Evolutionary conservation across 805 yeast species (phyloP), one percentile per base, ranked within the genome.

Genomic region (Schwanniomyces yamadae): DNA sequence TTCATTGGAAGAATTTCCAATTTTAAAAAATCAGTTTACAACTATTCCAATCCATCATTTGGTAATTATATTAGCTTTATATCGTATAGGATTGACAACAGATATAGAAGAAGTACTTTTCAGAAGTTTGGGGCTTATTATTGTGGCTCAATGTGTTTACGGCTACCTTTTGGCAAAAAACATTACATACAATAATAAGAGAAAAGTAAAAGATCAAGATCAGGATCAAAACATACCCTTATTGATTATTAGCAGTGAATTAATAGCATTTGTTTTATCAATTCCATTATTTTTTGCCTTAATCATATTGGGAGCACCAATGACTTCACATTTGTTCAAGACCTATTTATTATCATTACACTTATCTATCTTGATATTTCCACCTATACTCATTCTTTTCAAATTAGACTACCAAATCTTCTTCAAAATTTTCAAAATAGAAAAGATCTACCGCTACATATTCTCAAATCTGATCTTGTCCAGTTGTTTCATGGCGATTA

Each of bases 221-320:
- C 19, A 34, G 2, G 16, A 37, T 9, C 51, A 49, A 9, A 57
- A 55, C 34, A 18, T 38, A 5, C 33, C 50, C 11, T 41, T 57
- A 14, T 54, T 66, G 25, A 28, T 66, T 6, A 17, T 48, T 5
- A 53, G 65, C 15, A 42, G 66, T 11, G 19, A 61, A 1, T 33
- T 63, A 5, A 36, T 69, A 3, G 54, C 75, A 2, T 19, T 65
- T 1, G 17, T 61, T 3, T 44, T 67, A n/a, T 50, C 77, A 5
- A 24, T 62, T 1, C 73, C 70, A 2, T 37, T 67, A n/a, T 69
- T 66, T 41, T 38, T 59, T 6, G 40, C 55, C 1, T 54, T 83
- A 30, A 66, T 88, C 1, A 49, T 88, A 9, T 77, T 86, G 52
- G 97, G 97, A 6, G 95, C 96, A 0, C 96, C 96, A 10, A 64